Evolutionary conservation across 352 stramenopile genomes (phyloP).

Genomic region (Globisporangium emineosum): DNA sequence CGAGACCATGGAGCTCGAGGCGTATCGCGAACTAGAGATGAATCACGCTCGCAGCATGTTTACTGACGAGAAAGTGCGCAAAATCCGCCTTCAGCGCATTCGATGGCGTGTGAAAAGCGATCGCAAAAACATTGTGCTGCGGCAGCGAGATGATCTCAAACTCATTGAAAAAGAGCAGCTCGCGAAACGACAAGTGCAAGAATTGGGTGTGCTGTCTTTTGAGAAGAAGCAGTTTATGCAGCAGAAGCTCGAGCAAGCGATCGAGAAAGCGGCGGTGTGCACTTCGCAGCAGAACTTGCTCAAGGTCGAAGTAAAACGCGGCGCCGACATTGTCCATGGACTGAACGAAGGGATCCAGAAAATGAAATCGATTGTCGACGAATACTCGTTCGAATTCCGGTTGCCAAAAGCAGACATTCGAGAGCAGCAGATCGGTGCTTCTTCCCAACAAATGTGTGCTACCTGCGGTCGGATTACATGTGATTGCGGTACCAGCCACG

Average conservation of each 20-base stretch:
- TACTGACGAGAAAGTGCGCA: conserved; percentile 27
- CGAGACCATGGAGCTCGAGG: conserved; percentile 64
- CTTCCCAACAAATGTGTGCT: conserved; percentile 33
- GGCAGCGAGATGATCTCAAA: conserved; percentile 37
- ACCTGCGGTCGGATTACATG: conserved; percentile 51
- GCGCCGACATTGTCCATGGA: conserved; percentile 34
- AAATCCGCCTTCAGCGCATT: conserved; percentile 54
- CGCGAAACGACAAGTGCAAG: conserved; percentile 38
- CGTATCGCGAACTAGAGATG: conserved; percentile 56
- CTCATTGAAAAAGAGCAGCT: conserved; percentile 33
- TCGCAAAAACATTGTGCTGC: conserved; percentile 47
- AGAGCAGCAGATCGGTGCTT: conserved; percentile 26
- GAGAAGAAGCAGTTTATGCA: conserved; percentile 52
- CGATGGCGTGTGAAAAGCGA: conserved; percentile 63
- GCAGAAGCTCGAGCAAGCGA: conserved; percentile 39
- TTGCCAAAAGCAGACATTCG: conserved; percentile 57
- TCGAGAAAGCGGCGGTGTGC: conserved; percentile 34
- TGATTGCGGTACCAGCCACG: conserved; percentile 25
- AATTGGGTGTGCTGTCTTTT: conserved; percentile 55
- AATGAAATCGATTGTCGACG: conserved; percentile 49
- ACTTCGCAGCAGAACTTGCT: conserved; percentile 42
- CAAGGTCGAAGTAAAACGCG: conserved; percentile 40
- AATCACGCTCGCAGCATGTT: conserved; percentile 42
- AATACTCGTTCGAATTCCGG: conserved; percentile 58
- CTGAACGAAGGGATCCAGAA: conserved; percentile 50